Base-by-base conservation (phyloP, 2,329 filamentous ascomycete genomes). In the Onygenales sp. region DNA sequence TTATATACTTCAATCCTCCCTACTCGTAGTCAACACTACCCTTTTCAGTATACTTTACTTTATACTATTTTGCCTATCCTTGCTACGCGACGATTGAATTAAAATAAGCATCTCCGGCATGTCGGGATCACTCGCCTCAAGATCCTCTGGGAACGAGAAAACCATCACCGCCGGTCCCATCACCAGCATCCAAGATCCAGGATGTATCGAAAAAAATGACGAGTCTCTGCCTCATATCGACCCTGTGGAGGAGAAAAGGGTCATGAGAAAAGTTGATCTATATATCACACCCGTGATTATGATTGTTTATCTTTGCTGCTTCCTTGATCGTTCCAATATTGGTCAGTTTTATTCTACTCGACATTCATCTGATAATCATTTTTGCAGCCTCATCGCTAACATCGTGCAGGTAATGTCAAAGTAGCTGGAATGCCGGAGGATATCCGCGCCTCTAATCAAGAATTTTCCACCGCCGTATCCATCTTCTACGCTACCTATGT, bases 301-400 rank as follows among this genome's bases (percentile, higher is more conserved):
- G 72, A 63, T 79, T 46, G 70, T 81, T 4, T 83, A 80, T 56
- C 60, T 83, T 17, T 71, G 73, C 3, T 79, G 74, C 56, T 80
- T 78, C 59, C 67, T 81, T 42, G 80, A 83, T 62, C 71, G 80
- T 52, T 70, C 70, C 17, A 79, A 78, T 57, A 79, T 81, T 40
- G 74, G 74, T 70, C 58, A 21, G 52, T 52, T n/a, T 31, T 32
- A n/a, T 14, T 31, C 4, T 53, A 2, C 4, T 44, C 13, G 0
- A 27, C 11, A 3, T 17, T 5, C n/a, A 17, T 14, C 11, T 8
- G 46, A 49, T 14, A 32, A 48, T 33, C 11, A 13, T 37, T 33
- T 3, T n/a, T 8, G 31, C 13, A 7, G 17, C 2, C 34, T 37
- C 7, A 2, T 8, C 51, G 6, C 48, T 42, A 44, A 32, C 36